A percentile compares a stretch with the other conserved stretches of the same genome.
These are phyloP conservation scores for Monosporascus sp. DNA, from an alignment of 2,329 filamentous ascomycete genomes.

Conservation along the genomic window DNA sequence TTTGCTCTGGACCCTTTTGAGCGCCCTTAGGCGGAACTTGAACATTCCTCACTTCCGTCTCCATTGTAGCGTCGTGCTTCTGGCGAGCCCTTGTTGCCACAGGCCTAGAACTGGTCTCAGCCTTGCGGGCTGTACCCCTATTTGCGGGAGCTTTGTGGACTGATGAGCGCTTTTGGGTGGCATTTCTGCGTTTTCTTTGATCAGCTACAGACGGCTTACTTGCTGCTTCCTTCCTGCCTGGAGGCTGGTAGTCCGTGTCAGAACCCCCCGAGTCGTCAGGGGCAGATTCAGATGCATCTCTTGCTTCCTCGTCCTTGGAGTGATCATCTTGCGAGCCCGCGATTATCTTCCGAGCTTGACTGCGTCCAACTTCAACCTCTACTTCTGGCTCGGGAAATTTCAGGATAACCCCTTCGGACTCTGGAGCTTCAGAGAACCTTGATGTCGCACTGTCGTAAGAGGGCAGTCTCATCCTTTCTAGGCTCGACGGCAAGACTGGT, in stretches of 20 bases:
- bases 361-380: background rate
- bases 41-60: background rate
- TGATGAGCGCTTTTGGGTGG: background rate
- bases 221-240: background rate
- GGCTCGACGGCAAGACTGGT: no score
- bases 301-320: background rate
- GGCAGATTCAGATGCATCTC: background rate
- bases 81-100: background rate
- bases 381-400: background rate
- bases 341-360: background rate
- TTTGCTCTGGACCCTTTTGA: no score
- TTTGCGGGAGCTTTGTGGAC: background rate
- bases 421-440: background rate
- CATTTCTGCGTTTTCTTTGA: background rate
- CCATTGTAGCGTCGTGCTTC: background rate
- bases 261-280: background rate
- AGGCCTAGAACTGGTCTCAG: background rate
- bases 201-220: background rate
- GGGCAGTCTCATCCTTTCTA: no score
- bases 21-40: background rate
- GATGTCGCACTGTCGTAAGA: background rate
- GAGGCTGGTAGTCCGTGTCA: background rate
- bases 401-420: background rate
- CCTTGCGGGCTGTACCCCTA: background rate
- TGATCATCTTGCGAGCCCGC: background rate